These are phyloP conservation scores for Pythium brassicae DNA, from an alignment of 352 stramenopile genomes.

Conservation along the genomic window DNA sequence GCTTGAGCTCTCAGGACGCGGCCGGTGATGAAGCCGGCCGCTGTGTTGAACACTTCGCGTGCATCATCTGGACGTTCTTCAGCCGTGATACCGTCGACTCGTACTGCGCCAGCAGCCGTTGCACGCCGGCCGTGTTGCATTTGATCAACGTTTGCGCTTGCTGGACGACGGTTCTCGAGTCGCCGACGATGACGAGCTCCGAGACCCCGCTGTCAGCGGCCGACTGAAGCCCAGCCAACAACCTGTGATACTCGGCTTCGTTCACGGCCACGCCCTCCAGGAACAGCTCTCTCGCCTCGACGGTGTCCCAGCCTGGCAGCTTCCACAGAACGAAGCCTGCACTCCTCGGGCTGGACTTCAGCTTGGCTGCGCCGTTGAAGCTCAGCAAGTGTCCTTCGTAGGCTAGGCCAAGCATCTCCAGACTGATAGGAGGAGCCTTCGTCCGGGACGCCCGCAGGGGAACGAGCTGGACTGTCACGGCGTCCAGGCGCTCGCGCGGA, in stretches of 20 bases:
- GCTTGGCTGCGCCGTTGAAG: constrained; percentile 20
- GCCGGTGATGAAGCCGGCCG: constrained; percentile 4
- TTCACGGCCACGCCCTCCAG: constrained; percentile 18
- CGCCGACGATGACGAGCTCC: constrained; percentile 13
- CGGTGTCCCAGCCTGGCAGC: constrained; percentile 14
- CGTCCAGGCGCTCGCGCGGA: constrained; percentile 6
- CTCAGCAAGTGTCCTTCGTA: constrained; percentile 10
- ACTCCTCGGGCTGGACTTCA: constrained; percentile 6
- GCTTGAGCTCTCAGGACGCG: neutral
- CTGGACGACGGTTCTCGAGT: constrained; percentile 17
- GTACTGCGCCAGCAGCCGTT: constrained; percentile 4
- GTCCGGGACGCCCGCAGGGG: constrained; percentile 1
- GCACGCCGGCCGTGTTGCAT: constrained; percentile 8
- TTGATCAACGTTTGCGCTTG: constrained; percentile 8
- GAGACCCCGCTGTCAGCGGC: neutral
- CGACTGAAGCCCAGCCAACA: constrained; percentile 7
- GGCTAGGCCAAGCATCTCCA: neutral
- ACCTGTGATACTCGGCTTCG: constrained; percentile 19
- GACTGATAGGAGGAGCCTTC: constrained; percentile 1
- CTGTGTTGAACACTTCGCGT: constrained; percentile 7
- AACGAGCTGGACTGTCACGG: constrained; percentile 2
- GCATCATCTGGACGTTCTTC: constrained; percentile 1
- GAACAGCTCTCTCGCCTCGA: constrained; percentile 9
- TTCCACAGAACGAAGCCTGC: constrained; percentile 17
- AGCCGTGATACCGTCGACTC: neutral